These are phyloP conservation scores for Fonsecaea multimorphosa DNA, from an alignment of 2,329 filamentous ascomycete species.

Conservation along the genomic window DNA sequence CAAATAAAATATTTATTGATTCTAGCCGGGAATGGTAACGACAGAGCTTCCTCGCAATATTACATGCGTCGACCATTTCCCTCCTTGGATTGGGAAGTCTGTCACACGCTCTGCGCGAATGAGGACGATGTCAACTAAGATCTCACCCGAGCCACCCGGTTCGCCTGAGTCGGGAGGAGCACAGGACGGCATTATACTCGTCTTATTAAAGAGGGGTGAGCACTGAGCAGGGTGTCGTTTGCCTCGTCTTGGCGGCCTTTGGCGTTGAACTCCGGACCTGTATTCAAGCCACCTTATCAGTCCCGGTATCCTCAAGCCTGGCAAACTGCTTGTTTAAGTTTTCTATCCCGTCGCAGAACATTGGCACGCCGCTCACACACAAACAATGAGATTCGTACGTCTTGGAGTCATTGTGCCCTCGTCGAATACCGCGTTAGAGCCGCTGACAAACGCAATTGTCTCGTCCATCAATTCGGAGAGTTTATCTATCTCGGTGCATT, in stretches of 20 bases:
- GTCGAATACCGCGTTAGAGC: conserved; percentile 54
- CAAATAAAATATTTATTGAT: too few relatives aligned
- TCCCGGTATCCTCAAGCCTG: not conserved
- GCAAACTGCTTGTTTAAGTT: not conserved
- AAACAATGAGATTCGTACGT: conserved; percentile 13
- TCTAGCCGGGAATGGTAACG: too few relatives aligned
- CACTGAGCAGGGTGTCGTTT: too few relatives aligned
- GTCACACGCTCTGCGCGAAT: too few relatives aligned
- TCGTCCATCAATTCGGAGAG: conserved; percentile 44
- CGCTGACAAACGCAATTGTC: conserved; percentile 44
- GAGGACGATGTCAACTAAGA: too few relatives aligned
- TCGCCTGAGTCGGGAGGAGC: too few relatives aligned
- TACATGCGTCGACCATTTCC: too few relatives aligned
- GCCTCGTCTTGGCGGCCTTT: conserved; percentile 5
- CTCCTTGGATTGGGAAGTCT: too few relatives aligned
- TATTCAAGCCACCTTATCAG: not conserved
- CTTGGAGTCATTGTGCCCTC: conserved; percentile 53
- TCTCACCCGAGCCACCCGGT: too few relatives aligned
- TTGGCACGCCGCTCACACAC: not conserved
- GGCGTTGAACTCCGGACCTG: conserved; percentile 12
- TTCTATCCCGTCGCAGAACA: not conserved
- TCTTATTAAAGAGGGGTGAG: not conserved
- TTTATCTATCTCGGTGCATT: conserved; percentile 49
- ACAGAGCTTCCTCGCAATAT: too few relatives aligned
- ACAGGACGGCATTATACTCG: not conserved